A percentile compares a stretch with the other conserved stretches of the same genome.
Conservation (phyloP, 192 early-diverging fungal genomes). For the Chytriomyces sp. region DNA sequence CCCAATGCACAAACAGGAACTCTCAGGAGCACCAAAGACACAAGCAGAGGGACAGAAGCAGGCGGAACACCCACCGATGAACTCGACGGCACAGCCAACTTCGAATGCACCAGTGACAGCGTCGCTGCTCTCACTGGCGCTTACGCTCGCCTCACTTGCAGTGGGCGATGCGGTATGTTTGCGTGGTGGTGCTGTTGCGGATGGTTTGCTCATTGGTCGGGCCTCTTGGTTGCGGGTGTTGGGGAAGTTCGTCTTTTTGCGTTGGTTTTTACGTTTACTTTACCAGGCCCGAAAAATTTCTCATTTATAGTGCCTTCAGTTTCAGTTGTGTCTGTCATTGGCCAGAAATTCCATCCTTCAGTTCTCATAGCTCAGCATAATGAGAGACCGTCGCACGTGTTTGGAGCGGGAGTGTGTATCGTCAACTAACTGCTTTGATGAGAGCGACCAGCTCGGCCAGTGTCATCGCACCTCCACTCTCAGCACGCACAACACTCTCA, state of each 20-base stretch:
- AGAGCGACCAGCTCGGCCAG: conserved; percentile 11
- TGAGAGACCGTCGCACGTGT: not conserved
- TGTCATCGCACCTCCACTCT: conserved; percentile 1
- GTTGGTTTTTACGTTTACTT: not conserved
- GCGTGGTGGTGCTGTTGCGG: not conserved
- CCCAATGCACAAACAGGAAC: not conserved
- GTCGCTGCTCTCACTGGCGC: not conserved
- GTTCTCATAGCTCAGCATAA: not conserved
- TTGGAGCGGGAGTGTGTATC: too few species aligned
- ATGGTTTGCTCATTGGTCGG: too few species aligned
- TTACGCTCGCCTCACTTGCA: not conserved
- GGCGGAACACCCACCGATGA: conserved; percentile 18
- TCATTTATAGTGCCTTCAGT: not conserved
- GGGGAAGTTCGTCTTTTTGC: not conserved
- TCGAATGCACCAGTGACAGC: not conserved
- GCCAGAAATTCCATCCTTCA: not conserved
- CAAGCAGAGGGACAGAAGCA: not conserved
- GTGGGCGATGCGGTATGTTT: not conserved
- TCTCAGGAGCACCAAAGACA: not conserved
- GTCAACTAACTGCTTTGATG: not conserved
- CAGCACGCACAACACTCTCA: not conserved
- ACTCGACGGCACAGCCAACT: conserved; percentile 15
- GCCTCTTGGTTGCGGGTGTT: too few species aligned
- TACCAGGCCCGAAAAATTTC: too few species aligned
- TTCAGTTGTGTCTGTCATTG: not conserved